Conservation (phyloP, 805 yeast species). For the Saccharomyces eubayanus region DNA sequence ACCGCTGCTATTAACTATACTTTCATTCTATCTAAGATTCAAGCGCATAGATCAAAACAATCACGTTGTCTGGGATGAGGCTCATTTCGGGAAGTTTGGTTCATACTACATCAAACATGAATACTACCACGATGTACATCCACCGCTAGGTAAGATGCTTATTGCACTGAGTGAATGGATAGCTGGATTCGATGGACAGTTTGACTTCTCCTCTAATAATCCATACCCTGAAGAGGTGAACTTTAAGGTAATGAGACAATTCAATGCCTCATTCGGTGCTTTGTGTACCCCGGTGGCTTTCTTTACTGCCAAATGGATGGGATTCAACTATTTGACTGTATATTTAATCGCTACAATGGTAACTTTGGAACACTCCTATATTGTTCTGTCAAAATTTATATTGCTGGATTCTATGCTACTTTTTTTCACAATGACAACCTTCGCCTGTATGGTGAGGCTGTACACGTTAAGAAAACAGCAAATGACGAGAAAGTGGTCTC, state of each 20-base stretch:
- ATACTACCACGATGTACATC: constrained; percentile 94
- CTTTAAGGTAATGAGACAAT: constrained; percentile 77
- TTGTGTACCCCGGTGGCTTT: constrained; percentile 83
- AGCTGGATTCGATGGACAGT: constrained; percentile 81
- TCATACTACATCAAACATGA: constrained; percentile 82
- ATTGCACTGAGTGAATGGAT: constrained; percentile 81
- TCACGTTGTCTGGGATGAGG: constrained; percentile 93
- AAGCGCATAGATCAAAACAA: constrained; percentile 63
- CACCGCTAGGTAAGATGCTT: constrained; percentile 91
- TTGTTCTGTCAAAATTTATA: constrained; percentile 81
- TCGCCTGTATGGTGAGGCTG: constrained; percentile 63
- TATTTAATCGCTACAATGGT: constrained; percentile 80
- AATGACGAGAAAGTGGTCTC: constrained; percentile 65
- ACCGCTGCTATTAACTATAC: constrained; percentile 53
- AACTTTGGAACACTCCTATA: constrained; percentile 70
- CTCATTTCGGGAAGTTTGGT: constrained; percentile 95
- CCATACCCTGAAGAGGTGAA: constrained; percentile 69
- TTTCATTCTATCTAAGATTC: constrained; percentile 68
- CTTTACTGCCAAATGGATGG: constrained; percentile 67
- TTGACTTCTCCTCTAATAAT: constrained; percentile 80
- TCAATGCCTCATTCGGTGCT: constrained; percentile 79
- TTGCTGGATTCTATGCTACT: constrained; percentile 85
- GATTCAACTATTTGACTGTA: constrained; percentile 59
- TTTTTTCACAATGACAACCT: constrained; percentile 80
- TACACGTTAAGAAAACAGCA: constrained; percentile 46